Conservation (phyloP, 2,329 filamentous ascomycete species). For the Monilinia polystroma region DNA sequence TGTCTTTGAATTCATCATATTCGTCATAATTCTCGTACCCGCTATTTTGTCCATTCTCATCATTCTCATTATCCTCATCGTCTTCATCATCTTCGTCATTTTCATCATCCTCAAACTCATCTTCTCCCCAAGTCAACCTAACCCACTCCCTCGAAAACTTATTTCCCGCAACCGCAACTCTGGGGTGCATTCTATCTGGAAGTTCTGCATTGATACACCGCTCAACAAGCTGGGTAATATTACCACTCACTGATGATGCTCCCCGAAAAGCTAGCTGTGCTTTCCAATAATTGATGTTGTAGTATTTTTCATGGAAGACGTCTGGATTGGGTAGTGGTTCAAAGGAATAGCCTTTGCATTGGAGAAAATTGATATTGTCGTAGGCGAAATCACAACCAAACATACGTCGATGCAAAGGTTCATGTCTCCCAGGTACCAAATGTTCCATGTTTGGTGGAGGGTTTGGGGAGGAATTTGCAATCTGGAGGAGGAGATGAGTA, state of each 20-base stretch:
- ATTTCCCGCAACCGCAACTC: neutral
- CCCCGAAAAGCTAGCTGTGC: neutral
- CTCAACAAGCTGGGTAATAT: neutral
- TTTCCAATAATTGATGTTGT: conserved; percentile 1
- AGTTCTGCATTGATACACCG: neutral
- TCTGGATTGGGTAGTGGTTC: neutral
- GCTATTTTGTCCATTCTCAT: neutral
- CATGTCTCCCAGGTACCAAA: neutral
- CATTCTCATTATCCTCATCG: neutral
- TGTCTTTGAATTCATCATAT: neutral
- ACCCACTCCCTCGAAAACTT: neutral
- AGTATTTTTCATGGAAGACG: neutral
- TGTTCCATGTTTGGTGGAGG: neutral
- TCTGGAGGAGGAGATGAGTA: neutral
- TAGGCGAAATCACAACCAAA: neutral
- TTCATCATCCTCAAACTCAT: neutral
- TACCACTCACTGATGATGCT: neutral
- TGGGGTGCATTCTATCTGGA: neutral
- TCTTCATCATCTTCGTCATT: neutral
- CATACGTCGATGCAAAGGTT: neutral
- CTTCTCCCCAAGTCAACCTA: neutral
- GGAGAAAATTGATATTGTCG: neutral
- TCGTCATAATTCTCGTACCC: neutral
- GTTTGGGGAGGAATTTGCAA: neutral
- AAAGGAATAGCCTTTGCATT: conserved; percentile 4